Evolutionary conservation across 2,329 filamentous ascomycete species (phyloP).

Genomic region (Arthroderma sp.): DNA sequence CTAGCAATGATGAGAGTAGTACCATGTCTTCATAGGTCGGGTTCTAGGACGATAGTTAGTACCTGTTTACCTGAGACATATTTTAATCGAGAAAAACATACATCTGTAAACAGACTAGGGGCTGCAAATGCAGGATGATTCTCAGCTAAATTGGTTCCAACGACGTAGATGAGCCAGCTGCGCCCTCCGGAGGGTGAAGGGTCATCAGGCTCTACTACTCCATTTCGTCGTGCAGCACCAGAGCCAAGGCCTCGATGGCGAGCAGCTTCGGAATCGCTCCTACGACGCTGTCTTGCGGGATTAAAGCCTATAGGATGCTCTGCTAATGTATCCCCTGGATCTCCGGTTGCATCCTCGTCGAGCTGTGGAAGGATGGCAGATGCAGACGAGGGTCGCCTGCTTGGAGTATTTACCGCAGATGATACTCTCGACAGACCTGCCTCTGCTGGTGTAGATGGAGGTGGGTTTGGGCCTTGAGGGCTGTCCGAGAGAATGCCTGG

Average conservation of each 20-base stretch:
- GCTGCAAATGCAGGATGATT: constrained; percentile 59
- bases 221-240: constrained; percentile 50
- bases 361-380: constrained; percentile 34
- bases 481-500: constrained; percentile 42
- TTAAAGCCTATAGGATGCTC: constrained; percentile 31
- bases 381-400: constrained; percentile 37
- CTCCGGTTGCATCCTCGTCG: constrained; percentile 28
- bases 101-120: constrained; percentile 58
- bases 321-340: constrained; percentile 30
- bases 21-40: constrained; percentile 64
- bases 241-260: constrained; percentile 47
- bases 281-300: constrained; percentile 41
- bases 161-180: constrained; percentile 62
- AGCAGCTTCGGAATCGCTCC: constrained; percentile 49
- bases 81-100: constrained; percentile 24
- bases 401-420: constrained; percentile 42
- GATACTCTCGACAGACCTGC: constrained; percentile 44
- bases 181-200: constrained; percentile 40
- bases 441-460: constrained; percentile 52
- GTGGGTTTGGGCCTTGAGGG: constrained; percentile 47
- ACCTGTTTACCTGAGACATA: neutral
- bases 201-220: constrained; percentile 50
- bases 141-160: constrained; percentile 57
- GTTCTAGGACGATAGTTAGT: constrained; percentile 26
- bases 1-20: constrained; percentile 53